Evolutionary conservation across 225 moss, liverwort and hornwort genomes (phyloP).

Genomic region (Lunularia cruciata): DNA sequence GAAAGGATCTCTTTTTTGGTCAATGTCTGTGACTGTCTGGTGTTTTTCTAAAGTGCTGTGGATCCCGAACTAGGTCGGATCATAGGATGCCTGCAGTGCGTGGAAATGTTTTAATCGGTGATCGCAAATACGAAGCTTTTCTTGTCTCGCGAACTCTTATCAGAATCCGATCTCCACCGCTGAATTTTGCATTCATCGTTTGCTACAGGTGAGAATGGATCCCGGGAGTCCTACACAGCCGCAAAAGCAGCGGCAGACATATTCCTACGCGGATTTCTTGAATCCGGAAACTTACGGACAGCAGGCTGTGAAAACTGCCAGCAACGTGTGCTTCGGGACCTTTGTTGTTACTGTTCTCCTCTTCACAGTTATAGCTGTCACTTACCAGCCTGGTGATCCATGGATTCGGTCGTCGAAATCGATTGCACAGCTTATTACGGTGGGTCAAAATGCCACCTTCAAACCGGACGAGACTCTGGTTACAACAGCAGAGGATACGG

Average conservation of each 20-base stretch:
- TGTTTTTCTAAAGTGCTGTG: not conserved
- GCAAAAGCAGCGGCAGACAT: not conserved
- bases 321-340: conserved; percentile 71
- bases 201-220: conserved; percentile 13
- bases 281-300: conserved; percentile 50
- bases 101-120: not conserved
- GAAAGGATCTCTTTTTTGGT: too few relatives aligned
- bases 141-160: not conserved
- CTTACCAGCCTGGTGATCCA: conserved; percentile 78
- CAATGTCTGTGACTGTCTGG: too few relatives aligned
- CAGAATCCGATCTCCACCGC: too few relatives aligned
- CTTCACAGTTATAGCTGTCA: conserved; percentile 70
- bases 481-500: conserved; percentile 74
- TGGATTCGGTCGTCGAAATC: conserved; percentile 58
- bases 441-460: conserved; percentile 55
- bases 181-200: too few relatives aligned
- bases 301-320: conserved; percentile 57
- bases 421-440: conserved; percentile 41
- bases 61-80: not conserved
- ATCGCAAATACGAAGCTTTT: not conserved
- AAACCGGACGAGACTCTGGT: conserved; percentile 70
- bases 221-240: conserved; percentile 11
- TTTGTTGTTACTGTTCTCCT: conserved; percentile 63
- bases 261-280: conserved; percentile 9
- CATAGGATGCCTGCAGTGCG: not conserved